Evolutionary conservation across 176 grass and related monocot species (phyloP).

Genomic region (Saccharum spontaneum): DNA sequence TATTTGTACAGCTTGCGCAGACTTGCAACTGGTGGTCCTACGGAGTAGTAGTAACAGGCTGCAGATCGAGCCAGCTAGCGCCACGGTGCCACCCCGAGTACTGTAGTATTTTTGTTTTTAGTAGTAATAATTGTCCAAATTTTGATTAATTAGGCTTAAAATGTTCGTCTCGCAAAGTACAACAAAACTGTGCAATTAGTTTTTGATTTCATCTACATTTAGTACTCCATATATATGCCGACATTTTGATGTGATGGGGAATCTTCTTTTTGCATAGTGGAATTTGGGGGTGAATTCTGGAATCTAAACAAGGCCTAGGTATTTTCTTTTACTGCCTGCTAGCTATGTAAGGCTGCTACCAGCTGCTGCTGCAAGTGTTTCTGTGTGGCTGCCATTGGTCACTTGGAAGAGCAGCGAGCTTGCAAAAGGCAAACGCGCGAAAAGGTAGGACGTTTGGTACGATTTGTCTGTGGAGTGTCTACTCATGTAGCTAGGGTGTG

Average conservation of each 20-base stretch:
- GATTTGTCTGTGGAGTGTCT: background rate
- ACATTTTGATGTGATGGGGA: no score
- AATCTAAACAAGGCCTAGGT: no score
- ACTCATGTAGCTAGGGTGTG: background rate
- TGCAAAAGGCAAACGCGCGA: background rate
- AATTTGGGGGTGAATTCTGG: no score
- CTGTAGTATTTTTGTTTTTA: no score
- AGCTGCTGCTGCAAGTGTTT: constrained; percentile 29
- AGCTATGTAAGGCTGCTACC: background rate
- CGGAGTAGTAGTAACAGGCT: background rate
- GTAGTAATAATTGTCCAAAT: no score
- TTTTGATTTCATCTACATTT: no score
- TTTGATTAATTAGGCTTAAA: no score
- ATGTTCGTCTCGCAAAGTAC: no score
- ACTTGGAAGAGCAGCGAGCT: constrained; percentile 51
- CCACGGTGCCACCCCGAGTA: no score
- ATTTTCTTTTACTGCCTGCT: background rate
- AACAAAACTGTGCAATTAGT: no score
- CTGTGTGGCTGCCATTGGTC: constrained; percentile 42
- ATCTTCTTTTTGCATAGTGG: no score
- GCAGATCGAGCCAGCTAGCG: constrained; percentile 18
- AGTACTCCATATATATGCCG: no score
- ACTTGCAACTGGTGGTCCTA: constrained; percentile 10
- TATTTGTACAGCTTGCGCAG: background rate
- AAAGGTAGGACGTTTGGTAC: constrained; percentile 11